Evolutionary conservation across 805 yeast genomes (phyloP).

Genomic region (Lipomyces kockii): DNA sequence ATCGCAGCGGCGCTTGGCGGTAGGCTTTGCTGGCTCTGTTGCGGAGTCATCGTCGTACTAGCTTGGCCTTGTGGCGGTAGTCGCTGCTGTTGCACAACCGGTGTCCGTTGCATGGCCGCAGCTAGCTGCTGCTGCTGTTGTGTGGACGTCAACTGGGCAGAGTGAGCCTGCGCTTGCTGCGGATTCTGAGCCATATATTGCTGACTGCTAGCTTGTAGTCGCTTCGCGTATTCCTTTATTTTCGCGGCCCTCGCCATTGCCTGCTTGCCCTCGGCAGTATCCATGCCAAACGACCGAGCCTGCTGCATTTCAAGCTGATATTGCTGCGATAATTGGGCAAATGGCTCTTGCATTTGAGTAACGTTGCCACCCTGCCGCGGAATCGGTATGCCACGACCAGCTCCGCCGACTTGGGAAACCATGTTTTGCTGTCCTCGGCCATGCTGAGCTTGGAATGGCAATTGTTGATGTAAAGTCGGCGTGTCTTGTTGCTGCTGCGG

Average conservation of each 20-base stretch:
- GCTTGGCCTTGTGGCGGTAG: slow-evolving; percentile 19
- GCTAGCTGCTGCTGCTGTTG: slow-evolving; percentile 17
- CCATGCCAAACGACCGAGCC: slow-evolving; percentile 31
- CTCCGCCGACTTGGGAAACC: neutral
- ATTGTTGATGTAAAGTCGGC: neutral
- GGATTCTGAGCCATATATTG: slow-evolving; percentile 10
- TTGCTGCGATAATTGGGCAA: slow-evolving; percentile 32
- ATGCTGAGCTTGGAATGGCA: slow-evolving; percentile 4
- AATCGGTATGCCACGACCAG: neutral
- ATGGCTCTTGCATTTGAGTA: slow-evolving; percentile 22
- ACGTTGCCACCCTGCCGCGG: neutral
- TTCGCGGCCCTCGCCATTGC: slow-evolving; percentile 26
- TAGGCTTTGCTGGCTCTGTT: slow-evolving; percentile 20
- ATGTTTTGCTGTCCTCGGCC: neutral
- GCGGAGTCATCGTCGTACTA: slow-evolving; percentile 6
- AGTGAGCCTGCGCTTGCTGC: slow-evolving; percentile 11
- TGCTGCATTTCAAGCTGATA: slow-evolving; percentile 25
- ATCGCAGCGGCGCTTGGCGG: slow-evolving; percentile 17
- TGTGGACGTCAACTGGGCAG: slow-evolving; percentile 17
- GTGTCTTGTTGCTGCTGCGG: neutral
- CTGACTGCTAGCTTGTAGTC: slow-evolving; percentile 14
- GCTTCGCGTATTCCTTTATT: slow-evolving; percentile 29
- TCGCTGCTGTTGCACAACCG: slow-evolving; percentile 18
- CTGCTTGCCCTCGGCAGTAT: slow-evolving; percentile 27
- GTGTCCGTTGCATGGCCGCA: neutral